Conservation (phyloP, 108 stramenopile species). For the Nitzschia sp. region DNA sequence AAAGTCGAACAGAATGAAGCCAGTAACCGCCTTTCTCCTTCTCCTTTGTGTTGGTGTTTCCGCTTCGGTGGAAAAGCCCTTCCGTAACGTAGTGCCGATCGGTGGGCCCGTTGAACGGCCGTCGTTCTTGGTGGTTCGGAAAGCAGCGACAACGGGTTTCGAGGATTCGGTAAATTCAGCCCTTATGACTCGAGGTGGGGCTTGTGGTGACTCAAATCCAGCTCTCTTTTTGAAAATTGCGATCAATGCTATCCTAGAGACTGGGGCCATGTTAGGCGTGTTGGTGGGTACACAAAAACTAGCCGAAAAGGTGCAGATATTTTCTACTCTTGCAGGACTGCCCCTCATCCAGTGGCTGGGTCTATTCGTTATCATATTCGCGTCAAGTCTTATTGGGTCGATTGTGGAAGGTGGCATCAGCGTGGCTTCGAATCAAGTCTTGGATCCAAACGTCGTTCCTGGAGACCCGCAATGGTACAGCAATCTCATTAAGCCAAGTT, state of each 20-base stretch:
- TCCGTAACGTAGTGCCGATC: too few relatives aligned
- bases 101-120: too few relatives aligned
- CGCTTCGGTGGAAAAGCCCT: too few relatives aligned
- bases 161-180: too few relatives aligned
- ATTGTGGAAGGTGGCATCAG: slow-evolving; percentile 43
- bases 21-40: too few relatives aligned
- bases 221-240: slow-evolving; percentile 24
- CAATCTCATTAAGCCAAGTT: slow-evolving; percentile 49
- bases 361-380: slow-evolving; percentile 36
- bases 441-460: slow-evolving; percentile 44
- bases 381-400: slow-evolving; percentile 38
- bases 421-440: slow-evolving; percentile 52
- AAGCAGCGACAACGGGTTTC: too few relatives aligned
- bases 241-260: not conserved
- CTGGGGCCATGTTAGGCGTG: slow-evolving; percentile 17
- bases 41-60: too few relatives aligned
- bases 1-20: too few relatives aligned
- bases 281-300: not conserved
- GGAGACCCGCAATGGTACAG: slow-evolving; percentile 62
- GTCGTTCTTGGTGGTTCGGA: too few relatives aligned
- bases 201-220: not conserved
- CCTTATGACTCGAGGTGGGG: not conserved
- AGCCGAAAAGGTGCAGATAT: not conserved
- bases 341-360: slow-evolving; percentile 20
- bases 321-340: not conserved